Base-by-base conservation (phyloP, 352 stramenopile genomes). In the Stephanocyclus meneghinianus region DNA sequence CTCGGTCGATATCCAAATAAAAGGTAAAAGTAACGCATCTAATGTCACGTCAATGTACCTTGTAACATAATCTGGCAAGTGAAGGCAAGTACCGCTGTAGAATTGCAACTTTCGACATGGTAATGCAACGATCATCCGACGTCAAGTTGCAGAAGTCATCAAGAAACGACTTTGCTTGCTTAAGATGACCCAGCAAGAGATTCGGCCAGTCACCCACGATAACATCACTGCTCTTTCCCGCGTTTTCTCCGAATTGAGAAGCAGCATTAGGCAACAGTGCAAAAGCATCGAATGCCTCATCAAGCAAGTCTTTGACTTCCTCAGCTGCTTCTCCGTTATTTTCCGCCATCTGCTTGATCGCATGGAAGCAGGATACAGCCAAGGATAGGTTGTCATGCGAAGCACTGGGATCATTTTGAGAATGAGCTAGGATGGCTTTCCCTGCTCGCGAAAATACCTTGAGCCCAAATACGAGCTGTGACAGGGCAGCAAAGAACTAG, bases 181-280 rank as follows among this genome's bases (percentile, higher is more conserved):
- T 59, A 11, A 85, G 62, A 47, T 71, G 64, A 7, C 86, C 76
- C 65, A 92, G 55, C 67, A 91, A 57, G 59, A 90, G 60, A 42
- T 65, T 40, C 45, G 87, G 45, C 74, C 79, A 70, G 56, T 84
- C 7, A 78, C 77, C 57, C n/a, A 85, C 32, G 26, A 70, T 44
- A 42, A 32, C 45, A 56, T 68, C 16, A 65, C 35, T 10, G 42
- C 6, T 26, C 11, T n/a, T 63, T 1, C 37, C 30, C 0, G 2
- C 6, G 11, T 53, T 11, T 66, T 68, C 30, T 59, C 65, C 76
- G 47, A 79, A 76, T 2, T 81, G 51, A 29, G 73, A 77, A 29
- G 78, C 67, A 51, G 78, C 73, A 70, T 71, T 73, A 1, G 78
- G 61, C 57, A 81, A 61, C 42, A 71, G 35, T 44, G 61, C 57